Percentiles rank a stretch among this genome's conserved stretches.
These are phyloP conservation scores for Oropetium thomaeum DNA, from an alignment of 176 grass and related monocot genomes.

Conservation along the genomic window DNA sequence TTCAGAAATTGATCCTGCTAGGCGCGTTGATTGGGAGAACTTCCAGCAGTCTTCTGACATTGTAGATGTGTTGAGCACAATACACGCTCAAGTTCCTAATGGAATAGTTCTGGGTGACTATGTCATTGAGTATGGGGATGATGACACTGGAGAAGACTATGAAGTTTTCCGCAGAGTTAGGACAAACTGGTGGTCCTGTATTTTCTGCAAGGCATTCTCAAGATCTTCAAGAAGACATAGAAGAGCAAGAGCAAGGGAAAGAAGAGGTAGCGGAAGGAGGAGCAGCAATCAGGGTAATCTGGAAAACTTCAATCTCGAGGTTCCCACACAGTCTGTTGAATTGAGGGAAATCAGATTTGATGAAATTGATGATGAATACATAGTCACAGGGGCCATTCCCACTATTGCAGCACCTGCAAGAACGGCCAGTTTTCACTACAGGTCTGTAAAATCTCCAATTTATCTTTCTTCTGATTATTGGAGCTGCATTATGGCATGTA, in stretches of 20 bases:
- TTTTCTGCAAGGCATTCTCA: constrained; percentile 77
- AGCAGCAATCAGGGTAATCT: constrained; percentile 49
- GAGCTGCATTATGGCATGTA: constrained; percentile 4
- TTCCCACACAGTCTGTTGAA: constrained; percentile 63
- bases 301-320: constrained; percentile 63
- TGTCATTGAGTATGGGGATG: constrained; percentile 97
- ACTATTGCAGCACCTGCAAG: constrained; percentile 46
- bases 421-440: constrained; percentile 64
- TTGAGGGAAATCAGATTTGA: constrained; percentile 86
- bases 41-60: constrained; percentile 97
- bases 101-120: constrained; percentile 92
- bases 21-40: constrained; percentile 89
- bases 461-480: background rate
- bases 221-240: constrained; percentile 67
- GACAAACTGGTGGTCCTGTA: constrained; percentile 81
- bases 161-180: constrained; percentile 67
- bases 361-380: constrained; percentile 84
- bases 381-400: constrained; percentile 57
- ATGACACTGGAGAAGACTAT: constrained; percentile 79
- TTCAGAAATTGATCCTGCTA: constrained; percentile 89
- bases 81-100: constrained; percentile 85
- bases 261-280: constrained; percentile 56
- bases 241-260: constrained; percentile 53
- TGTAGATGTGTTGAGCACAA: constrained; percentile 93
- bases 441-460: constrained; percentile 27